These are phyloP conservation scores for Monosporascus sp. DNA, from an alignment of 2,329 filamentous ascomycete species.

Conservation along the genomic window DNA sequence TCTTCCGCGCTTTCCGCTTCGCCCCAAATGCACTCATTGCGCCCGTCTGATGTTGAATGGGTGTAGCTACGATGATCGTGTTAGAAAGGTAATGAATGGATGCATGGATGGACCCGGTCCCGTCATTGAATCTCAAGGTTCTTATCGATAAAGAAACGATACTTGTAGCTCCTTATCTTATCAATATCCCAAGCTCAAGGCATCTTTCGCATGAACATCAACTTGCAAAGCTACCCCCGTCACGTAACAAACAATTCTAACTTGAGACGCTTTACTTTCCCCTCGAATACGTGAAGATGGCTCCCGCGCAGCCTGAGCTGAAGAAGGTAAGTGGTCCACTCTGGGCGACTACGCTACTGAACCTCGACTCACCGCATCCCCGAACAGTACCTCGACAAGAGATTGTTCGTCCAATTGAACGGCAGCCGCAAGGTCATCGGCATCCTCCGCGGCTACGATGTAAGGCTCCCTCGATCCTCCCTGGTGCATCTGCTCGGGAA, in stretches of 20 bases:
- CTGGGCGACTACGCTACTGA: slow-evolving; percentile 1
- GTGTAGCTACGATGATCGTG: background rate
- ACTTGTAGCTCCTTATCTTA: background rate
- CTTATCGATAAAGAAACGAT: background rate
- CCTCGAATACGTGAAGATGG: slow-evolving; percentile 60
- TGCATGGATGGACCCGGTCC: background rate
- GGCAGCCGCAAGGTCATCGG: slow-evolving; percentile 97
- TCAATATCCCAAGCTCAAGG: background rate
- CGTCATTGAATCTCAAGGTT: background rate
- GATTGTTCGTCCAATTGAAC: slow-evolving; percentile 95
- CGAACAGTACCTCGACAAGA: slow-evolving; percentile 93
- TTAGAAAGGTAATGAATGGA: background rate
- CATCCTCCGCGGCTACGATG: slow-evolving; percentile 91
- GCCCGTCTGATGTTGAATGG: background rate
- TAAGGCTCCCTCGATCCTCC: slow-evolving; percentile 40
- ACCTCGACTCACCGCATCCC: slow-evolving; percentile 10
- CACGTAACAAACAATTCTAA: background rate
- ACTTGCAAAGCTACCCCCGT: background rate
- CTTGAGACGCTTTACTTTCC: background rate
- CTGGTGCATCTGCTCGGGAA: background rate
- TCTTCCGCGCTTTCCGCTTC: slow-evolving; percentile 69
- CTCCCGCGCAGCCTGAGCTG: slow-evolving; percentile 96
- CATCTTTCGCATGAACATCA: background rate
- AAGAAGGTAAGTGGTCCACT: slow-evolving; percentile 68
- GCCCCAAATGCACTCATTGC: slow-evolving; percentile 51